phyloP scores from a whole-genome alignment of 1,139 yeast species.

The Tardiomyces blankii region DNA sequence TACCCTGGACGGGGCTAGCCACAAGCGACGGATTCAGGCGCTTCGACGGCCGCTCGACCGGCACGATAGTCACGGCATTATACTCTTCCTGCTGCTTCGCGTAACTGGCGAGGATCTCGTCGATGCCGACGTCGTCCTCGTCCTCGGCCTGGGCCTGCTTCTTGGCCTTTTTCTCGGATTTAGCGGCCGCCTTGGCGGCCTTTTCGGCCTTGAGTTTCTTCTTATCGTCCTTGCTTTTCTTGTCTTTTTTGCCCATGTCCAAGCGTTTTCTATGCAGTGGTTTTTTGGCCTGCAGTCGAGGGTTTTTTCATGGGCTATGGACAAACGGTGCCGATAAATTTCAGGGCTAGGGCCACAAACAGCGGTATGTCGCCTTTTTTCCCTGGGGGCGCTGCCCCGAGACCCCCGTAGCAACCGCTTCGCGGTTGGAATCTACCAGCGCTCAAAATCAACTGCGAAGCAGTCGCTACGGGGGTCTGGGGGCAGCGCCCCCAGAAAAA shows the following conservation, averaged over 20 bases:
- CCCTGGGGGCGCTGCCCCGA: no score
- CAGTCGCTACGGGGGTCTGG: no score
- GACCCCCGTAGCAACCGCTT: no score
- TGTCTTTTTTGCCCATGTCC: conserved; percentile 46
- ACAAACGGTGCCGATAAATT: not conserved
- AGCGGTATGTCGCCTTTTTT: not conserved
- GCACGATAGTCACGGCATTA: conserved; percentile 55
- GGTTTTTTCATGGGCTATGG: not conserved
- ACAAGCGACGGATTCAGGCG: conserved; percentile 69
- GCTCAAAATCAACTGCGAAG: no score
- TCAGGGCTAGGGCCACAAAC: not conserved
- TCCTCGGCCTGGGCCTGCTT: conserved; percentile 68
- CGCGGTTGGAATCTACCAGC: no score
- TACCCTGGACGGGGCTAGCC: conserved; percentile 65
- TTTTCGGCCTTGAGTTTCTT: conserved; percentile 84
- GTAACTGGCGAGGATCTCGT: conserved; percentile 66
- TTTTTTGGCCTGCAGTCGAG: not conserved
- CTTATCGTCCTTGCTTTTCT: conserved; percentile 82
- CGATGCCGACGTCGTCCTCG: conserved; percentile 84
- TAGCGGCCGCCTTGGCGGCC: conserved; percentile 60
- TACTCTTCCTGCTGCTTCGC: conserved; percentile 64
- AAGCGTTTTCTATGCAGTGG: not conserved
- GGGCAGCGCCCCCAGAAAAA: no score
- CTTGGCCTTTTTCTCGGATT: conserved; percentile 64
- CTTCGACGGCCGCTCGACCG: conserved; percentile 48